phyloP scores from a whole-genome alignment of 176 grass and related monocot genomes.

The Avena sativa region DNA sequence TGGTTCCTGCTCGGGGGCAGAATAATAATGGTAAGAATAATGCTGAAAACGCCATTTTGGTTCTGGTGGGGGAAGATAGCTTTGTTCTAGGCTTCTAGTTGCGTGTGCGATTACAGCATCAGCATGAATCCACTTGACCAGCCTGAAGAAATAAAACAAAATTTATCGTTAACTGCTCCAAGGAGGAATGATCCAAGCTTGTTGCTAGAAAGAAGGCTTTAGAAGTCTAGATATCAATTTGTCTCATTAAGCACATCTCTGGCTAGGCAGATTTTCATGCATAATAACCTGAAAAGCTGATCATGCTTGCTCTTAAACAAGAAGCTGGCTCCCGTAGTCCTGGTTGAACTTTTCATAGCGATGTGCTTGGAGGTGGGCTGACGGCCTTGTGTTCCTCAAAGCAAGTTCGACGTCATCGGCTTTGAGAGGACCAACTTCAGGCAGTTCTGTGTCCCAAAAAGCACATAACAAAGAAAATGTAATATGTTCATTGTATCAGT shows the following conservation, averaged over 20 bases:
- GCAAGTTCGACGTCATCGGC: constrained; percentile 73
- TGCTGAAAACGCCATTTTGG: background rate
- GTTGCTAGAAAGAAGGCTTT: background rate
- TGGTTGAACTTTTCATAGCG: constrained; percentile 86
- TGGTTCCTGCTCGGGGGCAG: background rate
- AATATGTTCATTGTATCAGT: background rate
- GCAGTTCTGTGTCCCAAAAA: constrained; percentile 57
- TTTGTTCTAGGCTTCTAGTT: background rate
- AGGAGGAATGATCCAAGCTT: background rate
- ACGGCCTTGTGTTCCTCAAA: constrained; percentile 83
- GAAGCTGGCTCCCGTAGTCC: constrained; percentile 88
- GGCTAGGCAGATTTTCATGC: background rate
- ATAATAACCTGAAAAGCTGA: constrained; percentile 27
- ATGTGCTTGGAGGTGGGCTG: constrained; percentile 89
- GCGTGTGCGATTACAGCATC: background rate
- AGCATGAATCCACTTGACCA: background rate
- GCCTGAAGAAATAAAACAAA: constrained; percentile 16
- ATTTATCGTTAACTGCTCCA: background rate
- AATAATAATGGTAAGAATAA: background rate
- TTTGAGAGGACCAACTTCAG: constrained; percentile 74
- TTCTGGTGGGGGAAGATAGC: background rate
- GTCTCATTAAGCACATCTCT: background rate
- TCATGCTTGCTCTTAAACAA: constrained; percentile 40
- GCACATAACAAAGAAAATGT: background rate
- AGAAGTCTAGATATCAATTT: background rate